Evolutionary conservation across 768 basidiomycete species (phyloP).

Genomic region (Rhizopogon rudus): DNA sequence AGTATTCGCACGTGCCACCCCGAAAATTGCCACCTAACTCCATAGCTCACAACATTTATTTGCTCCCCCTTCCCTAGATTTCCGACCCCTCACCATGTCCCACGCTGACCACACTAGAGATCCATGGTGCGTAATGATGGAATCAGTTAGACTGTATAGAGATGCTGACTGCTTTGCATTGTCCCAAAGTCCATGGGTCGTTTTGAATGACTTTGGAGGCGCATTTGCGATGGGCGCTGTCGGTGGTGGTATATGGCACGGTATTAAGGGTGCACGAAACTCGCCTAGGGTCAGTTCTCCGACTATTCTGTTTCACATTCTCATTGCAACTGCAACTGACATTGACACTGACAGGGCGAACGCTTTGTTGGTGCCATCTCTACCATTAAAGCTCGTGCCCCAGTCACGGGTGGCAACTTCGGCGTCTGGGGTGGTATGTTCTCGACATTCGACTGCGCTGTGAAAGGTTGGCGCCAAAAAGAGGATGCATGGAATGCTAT

Average conservation of each 20-base stretch:
- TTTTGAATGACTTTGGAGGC: conserved; percentile 97
- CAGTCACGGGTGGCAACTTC: conserved; percentile 97
- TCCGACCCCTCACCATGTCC: conserved; percentile 47
- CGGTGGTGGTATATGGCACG: conserved; percentile 98
- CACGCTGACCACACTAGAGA: conserved; percentile 92
- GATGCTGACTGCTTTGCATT: conserved; percentile 3
- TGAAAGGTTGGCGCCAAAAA: conserved; percentile 95
- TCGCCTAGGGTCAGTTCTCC: conserved; percentile 73
- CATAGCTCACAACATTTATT: background rate
- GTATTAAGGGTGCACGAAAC: conserved; percentile 96
- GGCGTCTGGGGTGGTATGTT: conserved; percentile 98
- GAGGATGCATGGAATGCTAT: conserved; percentile 99
- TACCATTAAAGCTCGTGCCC: conserved; percentile 96
- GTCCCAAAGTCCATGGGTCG: conserved; percentile 84
- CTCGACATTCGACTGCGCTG: conserved; percentile 96
- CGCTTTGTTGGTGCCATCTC: conserved; percentile 91
- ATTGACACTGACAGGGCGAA: conserved; percentile 63
- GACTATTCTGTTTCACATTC: background rate
- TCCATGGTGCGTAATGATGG: conserved; percentile 61
- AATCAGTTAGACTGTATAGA: background rate
- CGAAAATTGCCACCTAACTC: too few species aligned
- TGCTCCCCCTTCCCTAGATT: conserved; percentile 5
- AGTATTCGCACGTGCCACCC: too few species aligned
- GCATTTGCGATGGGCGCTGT: conserved; percentile 98
- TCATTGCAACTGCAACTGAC: background rate